Conservation (phyloP, 2,329 filamentous ascomycete genomes). For the Graphiopsis chlorocephala region DNA sequence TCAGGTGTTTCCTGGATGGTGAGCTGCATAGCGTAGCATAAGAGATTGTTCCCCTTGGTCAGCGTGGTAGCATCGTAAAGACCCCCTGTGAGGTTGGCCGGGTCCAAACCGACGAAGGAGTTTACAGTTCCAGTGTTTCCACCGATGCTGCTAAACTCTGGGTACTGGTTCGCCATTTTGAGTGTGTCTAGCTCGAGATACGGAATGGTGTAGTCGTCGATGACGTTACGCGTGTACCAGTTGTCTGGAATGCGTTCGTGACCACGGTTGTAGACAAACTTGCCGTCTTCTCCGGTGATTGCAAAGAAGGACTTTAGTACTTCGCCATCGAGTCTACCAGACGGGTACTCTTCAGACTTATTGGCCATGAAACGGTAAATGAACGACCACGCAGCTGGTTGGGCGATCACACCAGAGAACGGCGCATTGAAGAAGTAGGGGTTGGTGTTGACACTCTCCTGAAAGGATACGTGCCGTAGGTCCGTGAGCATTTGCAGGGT, state of each 20-base stretch:
- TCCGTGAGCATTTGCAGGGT: constrained; percentile 17
- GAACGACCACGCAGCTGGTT: constrained; percentile 29
- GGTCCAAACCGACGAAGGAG: constrained; percentile 36
- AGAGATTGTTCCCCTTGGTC: constrained; percentile 35
- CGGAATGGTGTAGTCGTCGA: constrained; percentile 32
- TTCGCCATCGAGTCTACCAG: constrained; percentile 23
- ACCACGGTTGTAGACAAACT: constrained; percentile 25
- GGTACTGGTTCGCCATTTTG: constrained; percentile 27
- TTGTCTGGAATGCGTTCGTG: constrained; percentile 32
- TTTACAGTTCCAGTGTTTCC: constrained; percentile 37
- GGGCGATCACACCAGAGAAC: constrained; percentile 26
- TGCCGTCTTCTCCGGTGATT: constrained; percentile 25
- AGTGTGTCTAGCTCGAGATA: constrained; percentile 29
- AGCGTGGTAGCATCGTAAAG: constrained; percentile 39
- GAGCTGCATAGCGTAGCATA: constrained; percentile 37
- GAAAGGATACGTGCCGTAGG: background rate
- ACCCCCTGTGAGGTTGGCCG: constrained; percentile 38
- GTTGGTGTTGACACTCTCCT: constrained; percentile 29
- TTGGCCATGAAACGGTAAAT: constrained; percentile 33
- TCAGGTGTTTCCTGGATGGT: constrained; percentile 36
- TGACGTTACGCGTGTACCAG: constrained; percentile 30
- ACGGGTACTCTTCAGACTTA: constrained; percentile 25
- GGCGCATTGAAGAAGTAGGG: constrained; percentile 34
- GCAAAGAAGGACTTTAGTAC: constrained; percentile 27
- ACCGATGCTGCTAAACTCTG: constrained; percentile 34